Conservation (phyloP, 2,329 filamentous ascomycete genomes). For the Intubia oerlemansii region DNA sequence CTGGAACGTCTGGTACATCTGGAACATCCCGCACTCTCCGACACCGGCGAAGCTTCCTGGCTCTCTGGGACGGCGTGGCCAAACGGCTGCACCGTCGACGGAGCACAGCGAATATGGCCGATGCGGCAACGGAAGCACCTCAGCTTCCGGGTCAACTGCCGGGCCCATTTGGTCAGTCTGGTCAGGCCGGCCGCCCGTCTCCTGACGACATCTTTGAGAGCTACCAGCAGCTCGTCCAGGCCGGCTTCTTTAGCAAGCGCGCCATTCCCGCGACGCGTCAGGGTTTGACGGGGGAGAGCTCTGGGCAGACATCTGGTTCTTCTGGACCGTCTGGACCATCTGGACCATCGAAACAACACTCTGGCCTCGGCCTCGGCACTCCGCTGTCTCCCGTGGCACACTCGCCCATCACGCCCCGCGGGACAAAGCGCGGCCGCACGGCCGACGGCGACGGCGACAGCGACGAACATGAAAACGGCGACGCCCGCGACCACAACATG, state of each 20-base stretch:
- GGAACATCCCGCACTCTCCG: constrained; percentile 2
- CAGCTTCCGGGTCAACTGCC: no score
- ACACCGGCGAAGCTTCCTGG: constrained; percentile 10
- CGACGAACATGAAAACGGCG: neutral
- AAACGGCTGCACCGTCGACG: constrained; percentile 10
- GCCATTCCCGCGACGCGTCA: constrained; percentile 35
- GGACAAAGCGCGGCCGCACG: constrained; percentile 26
- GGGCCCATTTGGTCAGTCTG: no score
- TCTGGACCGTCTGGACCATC: neutral
- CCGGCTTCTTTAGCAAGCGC: constrained; percentile 35
- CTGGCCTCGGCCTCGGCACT: neutral
- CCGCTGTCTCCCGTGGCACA: constrained; percentile 4
- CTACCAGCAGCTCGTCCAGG: constrained; percentile 33
- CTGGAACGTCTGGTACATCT: neutral
- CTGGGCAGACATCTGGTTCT: neutral
- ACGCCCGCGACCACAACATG: neutral
- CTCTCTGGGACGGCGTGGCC: constrained; percentile 14
- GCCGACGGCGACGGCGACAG: constrained; percentile 2
- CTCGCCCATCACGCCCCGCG: constrained; percentile 8
- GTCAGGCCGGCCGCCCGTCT: constrained; percentile 13
- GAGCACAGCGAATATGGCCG: no score
- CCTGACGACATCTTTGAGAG: constrained; percentile 32
- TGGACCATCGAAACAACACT: neutral
- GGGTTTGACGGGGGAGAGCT: constrained; percentile 11
- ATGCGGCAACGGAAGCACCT: constrained; percentile 1